Percentiles rank a stretch among this genome's conserved stretches.
Conservation (phyloP, 1,284 basidiomycete species). For the Erythrobasidium hasegawianum region DNA sequence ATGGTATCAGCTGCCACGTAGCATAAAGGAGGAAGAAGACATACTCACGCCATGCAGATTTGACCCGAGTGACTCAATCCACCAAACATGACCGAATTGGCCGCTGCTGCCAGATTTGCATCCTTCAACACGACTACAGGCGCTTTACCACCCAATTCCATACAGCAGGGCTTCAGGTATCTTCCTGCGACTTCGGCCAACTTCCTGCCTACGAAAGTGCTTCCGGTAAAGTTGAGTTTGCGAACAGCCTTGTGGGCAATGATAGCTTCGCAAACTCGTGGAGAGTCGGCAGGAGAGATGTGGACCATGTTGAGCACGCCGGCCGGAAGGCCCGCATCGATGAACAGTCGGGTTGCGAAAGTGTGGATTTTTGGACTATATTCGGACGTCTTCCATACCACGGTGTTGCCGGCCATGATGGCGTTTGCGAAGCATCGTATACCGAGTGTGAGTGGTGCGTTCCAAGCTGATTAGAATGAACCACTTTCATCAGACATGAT, state of each 20-base stretch:
- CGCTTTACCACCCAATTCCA: slow-evolving; percentile 49
- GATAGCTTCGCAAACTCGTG: slow-evolving; percentile 53
- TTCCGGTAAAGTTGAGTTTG: slow-evolving; percentile 54
- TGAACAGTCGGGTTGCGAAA: slow-evolving; percentile 47
- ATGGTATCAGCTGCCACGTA: too few species aligned
- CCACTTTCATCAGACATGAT: too few species aligned
- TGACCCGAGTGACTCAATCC: slow-evolving; percentile 63
- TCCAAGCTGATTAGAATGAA: too few species aligned
- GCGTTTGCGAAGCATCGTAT: slow-evolving; percentile 47
- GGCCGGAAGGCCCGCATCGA: slow-evolving; percentile 58
- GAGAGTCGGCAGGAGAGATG: slow-evolving; percentile 54
- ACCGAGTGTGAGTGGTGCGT: slow-evolving; percentile 46
- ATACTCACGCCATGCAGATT: slow-evolving; percentile 52
- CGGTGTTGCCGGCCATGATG: slow-evolving; percentile 49
- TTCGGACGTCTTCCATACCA: slow-evolving; percentile 46
- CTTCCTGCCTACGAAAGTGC: slow-evolving; percentile 49
- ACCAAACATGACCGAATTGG: slow-evolving; percentile 55
- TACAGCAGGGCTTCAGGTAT: slow-evolving; percentile 50
- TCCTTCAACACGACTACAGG: slow-evolving; percentile 57
- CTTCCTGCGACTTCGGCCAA: slow-evolving; percentile 48
- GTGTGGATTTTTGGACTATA: slow-evolving; percentile 46
- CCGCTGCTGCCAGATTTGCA: slow-evolving; percentile 58
- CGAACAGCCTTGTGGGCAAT: slow-evolving; percentile 58
- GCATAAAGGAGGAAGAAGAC: too few species aligned
- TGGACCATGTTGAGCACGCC: slow-evolving; percentile 62